These are phyloP conservation scores for Mycena filopes DNA, from an alignment of 768 basidiomycete genomes.

Conservation along the genomic window DNA sequence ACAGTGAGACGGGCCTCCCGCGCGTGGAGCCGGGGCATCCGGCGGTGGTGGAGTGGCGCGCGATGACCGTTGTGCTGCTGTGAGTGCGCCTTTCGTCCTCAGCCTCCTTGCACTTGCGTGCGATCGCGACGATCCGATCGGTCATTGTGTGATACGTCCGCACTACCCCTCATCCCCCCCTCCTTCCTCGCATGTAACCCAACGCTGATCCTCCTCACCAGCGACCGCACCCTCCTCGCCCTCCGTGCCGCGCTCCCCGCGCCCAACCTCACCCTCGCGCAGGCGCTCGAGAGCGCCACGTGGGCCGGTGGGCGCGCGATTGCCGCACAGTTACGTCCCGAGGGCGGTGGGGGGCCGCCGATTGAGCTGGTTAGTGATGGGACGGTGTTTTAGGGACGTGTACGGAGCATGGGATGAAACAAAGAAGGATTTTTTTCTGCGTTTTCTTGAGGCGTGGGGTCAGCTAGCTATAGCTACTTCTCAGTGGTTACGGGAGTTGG, in stretches of 20 bases:
- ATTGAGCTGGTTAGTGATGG: conserved; percentile 90
- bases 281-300: conserved; percentile 93
- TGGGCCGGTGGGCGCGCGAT: conserved; percentile 98
- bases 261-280: conserved; percentile 77
- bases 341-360: conserved; percentile 72
- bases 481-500: too few species aligned
- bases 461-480: too few species aligned
- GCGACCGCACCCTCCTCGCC: conserved; percentile 81
- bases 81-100: conserved; percentile 50
- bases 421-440: too few species aligned
- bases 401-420: too few species aligned
- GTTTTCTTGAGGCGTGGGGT: too few species aligned
- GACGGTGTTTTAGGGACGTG: conserved; percentile 57
- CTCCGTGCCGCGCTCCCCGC: conserved; percentile 69
- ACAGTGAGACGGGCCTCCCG: conserved; percentile 58
- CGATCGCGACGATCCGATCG: too few species aligned
- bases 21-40: conserved; percentile 81
- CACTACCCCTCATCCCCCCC: background rate
- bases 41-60: conserved; percentile 95
- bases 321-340: conserved; percentile 77
- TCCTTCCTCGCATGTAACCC: background rate
- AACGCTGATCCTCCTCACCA: conserved; percentile 40
- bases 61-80: conserved; percentile 94
- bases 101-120: conserved; percentile 11
- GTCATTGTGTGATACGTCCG: too few species aligned